phyloP scores from a whole-genome alignment of 192 early-diverging fungal species.

The Phycomyces blakesleeanus region DNA sequence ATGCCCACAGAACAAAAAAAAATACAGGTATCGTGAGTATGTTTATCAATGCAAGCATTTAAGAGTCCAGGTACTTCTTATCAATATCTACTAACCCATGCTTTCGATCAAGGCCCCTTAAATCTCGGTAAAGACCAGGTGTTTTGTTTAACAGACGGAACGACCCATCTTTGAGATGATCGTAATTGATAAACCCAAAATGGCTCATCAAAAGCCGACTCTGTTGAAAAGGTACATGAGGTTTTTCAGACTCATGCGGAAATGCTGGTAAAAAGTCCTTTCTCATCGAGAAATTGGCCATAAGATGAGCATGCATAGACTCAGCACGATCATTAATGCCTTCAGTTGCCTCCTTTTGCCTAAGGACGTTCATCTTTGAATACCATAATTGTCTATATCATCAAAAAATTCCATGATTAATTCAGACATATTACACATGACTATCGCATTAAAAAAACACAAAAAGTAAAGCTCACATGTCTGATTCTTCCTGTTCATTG shows the following conservation, averaged over 20 bases:
- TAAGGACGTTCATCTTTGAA: slow-evolving; percentile 18
- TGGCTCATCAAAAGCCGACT: slow-evolving; percentile 73
- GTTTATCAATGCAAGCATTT: background rate
- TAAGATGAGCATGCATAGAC: slow-evolving; percentile 11
- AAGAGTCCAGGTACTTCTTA: background rate
- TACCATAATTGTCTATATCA: slow-evolving; percentile 21
- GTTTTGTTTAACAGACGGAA: slow-evolving; percentile 68
- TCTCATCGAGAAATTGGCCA: slow-evolving; percentile 42
- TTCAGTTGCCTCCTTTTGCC: slow-evolving; percentile 5
- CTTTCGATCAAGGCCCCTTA: slow-evolving; percentile 77
- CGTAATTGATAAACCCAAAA: slow-evolving; percentile 70
- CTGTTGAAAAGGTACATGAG: slow-evolving; percentile 53
- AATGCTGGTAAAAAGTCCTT: slow-evolving; percentile 50
- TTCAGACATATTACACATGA: slow-evolving; percentile 1
- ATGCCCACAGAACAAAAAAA: background rate
- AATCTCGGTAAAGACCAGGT: slow-evolving; percentile 61
- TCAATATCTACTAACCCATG: slow-evolving; percentile 50
- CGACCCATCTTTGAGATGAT: slow-evolving; percentile 63
- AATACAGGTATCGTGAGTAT: slow-evolving; percentile 1
- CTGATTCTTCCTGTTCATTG: slow-evolving; percentile 15
- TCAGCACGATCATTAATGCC: slow-evolving; percentile 2
- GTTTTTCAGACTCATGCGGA: slow-evolving; percentile 47
- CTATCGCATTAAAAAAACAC: slow-evolving; percentile 4
- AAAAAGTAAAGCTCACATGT: slow-evolving; percentile 26
- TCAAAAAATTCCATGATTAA: background rate